phyloP scores from a whole-genome alignment of 345 rosid genomes.

The Xanthoceras sorbifolium region DNA sequence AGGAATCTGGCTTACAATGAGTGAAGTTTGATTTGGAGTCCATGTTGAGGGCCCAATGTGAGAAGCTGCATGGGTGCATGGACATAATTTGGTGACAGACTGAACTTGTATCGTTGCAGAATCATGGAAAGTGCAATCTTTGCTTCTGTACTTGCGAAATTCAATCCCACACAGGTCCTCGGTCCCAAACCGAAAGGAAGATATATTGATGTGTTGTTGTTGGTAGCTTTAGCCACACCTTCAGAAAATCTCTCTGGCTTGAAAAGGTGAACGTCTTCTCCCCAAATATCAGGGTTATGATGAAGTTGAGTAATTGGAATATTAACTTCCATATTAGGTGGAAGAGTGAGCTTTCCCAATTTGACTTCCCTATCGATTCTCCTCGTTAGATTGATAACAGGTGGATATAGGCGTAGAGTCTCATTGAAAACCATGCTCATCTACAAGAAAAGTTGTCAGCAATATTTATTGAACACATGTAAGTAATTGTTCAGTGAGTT shows the following conservation, averaged over 20 bases:
- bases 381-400: background rate
- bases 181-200: conserved; percentile 42
- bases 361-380: conserved; percentile 8
- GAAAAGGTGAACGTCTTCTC: conserved; percentile 38
- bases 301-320: conserved; percentile 31
- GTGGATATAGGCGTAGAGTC: conserved; percentile 37
- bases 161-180: conserved; percentile 32
- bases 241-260: conserved; percentile 32
- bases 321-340: conserved; percentile 8
- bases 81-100: conserved; percentile 35
- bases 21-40: conserved; percentile 34
- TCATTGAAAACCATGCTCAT: conserved; percentile 42
- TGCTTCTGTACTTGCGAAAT: conserved; percentile 32
- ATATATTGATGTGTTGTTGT: conserved; percentile 19
- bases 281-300: conserved; percentile 31
- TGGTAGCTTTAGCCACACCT: conserved; percentile 40
- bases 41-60: conserved; percentile 27
- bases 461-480: background rate
- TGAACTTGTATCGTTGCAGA: conserved; percentile 34
- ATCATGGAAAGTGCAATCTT: conserved; percentile 45
- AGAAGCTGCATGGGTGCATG: conserved; percentile 26
- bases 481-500: too few relatives aligned
- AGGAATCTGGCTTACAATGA: conserved; percentile 8
- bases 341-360: conserved; percentile 30
- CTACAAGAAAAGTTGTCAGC: conserved; percentile 5